Conservation (phyloP, 768 basidiomycete species). For the Boletus bicolor region DNA sequence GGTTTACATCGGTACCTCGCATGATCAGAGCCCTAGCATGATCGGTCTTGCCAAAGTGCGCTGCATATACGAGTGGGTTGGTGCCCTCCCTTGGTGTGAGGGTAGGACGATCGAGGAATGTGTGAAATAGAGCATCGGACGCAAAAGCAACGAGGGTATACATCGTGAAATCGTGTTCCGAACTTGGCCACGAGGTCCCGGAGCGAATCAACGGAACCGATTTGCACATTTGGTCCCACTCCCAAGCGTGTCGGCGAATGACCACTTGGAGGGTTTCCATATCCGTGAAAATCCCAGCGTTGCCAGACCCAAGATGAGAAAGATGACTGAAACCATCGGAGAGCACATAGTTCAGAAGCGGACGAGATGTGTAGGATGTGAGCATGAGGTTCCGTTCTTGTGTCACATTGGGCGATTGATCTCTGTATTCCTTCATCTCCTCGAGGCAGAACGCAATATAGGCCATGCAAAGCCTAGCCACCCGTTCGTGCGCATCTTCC, state of each 20-base stretch:
- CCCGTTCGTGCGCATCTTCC: conserved; percentile 2
- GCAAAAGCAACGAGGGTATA: too few relatives aligned
- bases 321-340: conserved; percentile 9
- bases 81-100: too few relatives aligned
- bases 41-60: too few relatives aligned
- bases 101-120: too few relatives aligned
- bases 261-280: background rate
- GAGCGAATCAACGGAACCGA: background rate
- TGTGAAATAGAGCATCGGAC: too few relatives aligned
- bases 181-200: conserved; percentile 2
- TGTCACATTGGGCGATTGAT: background rate
- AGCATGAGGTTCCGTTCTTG: background rate
- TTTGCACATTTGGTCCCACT: conserved; percentile 6
- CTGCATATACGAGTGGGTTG: too few relatives aligned
- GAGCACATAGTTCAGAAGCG: conserved; percentile 10
- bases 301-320: background rate
- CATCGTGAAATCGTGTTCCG: background rate
- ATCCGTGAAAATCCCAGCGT: background rate
- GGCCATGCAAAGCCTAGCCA: conserved; percentile 10
- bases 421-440: background rate
- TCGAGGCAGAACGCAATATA: conserved; percentile 10
- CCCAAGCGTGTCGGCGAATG: background rate
- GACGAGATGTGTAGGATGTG: background rate
- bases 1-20: too few relatives aligned
- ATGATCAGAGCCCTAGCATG: too few relatives aligned